A percentile compares a stretch with the other conserved stretches of the same genome.
Evolutionary conservation across 805 yeast species (phyloP).

Genomic region (Candida easanensis): DNA sequence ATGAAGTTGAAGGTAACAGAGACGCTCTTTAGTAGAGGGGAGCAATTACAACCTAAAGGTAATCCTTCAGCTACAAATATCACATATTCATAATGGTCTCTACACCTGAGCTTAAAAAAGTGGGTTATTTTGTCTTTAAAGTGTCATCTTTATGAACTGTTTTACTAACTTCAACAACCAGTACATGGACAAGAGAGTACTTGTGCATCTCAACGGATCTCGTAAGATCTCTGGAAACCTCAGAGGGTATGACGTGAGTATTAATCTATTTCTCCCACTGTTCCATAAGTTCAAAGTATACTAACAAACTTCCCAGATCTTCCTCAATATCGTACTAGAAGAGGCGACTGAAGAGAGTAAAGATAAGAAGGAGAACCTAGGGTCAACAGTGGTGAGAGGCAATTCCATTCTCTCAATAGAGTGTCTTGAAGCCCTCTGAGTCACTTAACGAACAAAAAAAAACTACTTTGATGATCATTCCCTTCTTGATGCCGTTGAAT

Average conservation of each 20-base stretch:
- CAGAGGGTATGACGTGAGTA: conserved; percentile 67
- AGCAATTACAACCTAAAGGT: too few species aligned
- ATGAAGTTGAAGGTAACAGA: not conserved
- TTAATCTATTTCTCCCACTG: not conserved
- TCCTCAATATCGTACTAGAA: conserved; percentile 67
- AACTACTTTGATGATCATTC: not conserved
- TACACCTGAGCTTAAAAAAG: conserved; percentile 59
- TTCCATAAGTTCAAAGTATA: not conserved
- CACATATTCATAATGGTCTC: conserved; percentile 44
- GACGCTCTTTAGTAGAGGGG: not conserved
- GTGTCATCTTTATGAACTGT: not conserved
- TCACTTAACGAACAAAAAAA: too few species aligned
- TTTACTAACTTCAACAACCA: conserved; percentile 24
- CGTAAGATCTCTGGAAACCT: conserved; percentile 77
- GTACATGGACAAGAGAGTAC: conserved; percentile 77
- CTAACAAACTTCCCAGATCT: conserved; percentile 36
- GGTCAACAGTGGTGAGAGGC: conserved; percentile 74
- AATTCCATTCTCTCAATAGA: conserved; percentile 75
- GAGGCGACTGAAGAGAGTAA: conserved; percentile 61
- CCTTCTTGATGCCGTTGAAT: not conserved
- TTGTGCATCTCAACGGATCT: conserved; percentile 74
- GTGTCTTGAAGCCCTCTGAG: conserved; percentile 28
- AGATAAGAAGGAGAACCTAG: conserved; percentile 53
- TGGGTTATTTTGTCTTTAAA: conserved; percentile 28
- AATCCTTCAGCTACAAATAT: not conserved